phyloP scores from a whole-genome alignment of 176 grass and related monocot species.

The Leersia perrieri region DNA sequence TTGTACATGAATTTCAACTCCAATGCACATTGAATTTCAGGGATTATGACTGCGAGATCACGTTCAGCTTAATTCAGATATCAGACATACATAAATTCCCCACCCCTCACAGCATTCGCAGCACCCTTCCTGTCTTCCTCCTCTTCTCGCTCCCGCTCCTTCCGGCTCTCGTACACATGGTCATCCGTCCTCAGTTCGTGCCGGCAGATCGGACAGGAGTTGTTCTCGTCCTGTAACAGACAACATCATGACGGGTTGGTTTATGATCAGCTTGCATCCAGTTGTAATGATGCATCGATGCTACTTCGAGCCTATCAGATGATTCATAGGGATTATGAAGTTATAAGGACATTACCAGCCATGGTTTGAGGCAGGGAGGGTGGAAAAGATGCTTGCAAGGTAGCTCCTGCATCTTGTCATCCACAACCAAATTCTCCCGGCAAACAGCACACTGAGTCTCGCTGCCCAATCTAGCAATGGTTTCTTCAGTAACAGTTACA shows the following conservation, averaged over 20 bases:
- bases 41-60: neutral
- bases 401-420: conserved; percentile 95
- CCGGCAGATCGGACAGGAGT: conserved; percentile 81
- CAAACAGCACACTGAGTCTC: conserved; percentile 95
- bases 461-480: conserved; percentile 60
- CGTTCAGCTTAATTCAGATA: conserved; percentile 37
- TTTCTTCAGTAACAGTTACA: conserved; percentile 62
- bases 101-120: conserved; percentile 79
- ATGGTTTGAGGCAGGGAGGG: conserved; percentile 86
- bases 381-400: conserved; percentile 99
- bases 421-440: conserved; percentile 75
- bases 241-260: neutral
- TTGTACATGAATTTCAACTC: neutral
- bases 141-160: conserved; percentile 74
- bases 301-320: neutral
- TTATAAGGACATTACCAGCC: conserved; percentile 59
- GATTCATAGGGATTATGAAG: neutral
- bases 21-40: neutral
- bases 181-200: conserved; percentile 82
- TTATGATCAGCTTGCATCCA: neutral
- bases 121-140: conserved; percentile 94
- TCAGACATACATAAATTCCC: conserved; percentile 85
- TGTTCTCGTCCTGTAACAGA: conserved; percentile 72
- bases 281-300: neutral
- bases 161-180: conserved; percentile 90